Evolutionary conservation across 2,329 filamentous ascomycete genomes (phyloP), one percentile per base, ranked within the genome.

Genomic region (Fusarium annulatum): DNA sequence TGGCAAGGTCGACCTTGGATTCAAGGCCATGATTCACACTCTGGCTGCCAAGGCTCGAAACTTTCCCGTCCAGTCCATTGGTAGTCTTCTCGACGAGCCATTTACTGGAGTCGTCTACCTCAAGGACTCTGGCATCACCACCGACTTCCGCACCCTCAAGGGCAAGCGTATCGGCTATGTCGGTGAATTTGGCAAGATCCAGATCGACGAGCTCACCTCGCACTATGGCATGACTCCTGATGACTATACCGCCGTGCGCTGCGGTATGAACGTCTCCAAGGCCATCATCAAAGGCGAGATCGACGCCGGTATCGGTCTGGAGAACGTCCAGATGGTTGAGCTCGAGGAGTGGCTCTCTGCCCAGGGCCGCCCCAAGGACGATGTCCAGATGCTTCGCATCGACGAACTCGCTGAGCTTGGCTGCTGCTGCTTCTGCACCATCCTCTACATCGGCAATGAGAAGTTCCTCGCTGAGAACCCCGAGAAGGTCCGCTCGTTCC

Each of bases 21-120:
- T 93, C 88, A 95, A 94, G 82, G 92, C 93, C 73, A 94, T 95
- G 92, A 95, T 95, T 75, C 93, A 95, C 79, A 94, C 92, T 14
- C 88, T 95, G 67, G 92, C 92, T 63, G 92, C 92, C 80, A 94
- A 94, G 82, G 92, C 93, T 43, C 92, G 92, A 69, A 85, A 88
- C 83, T 95, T 93, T 80, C 93, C 93, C 0, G 90, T 95, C 57
- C 84, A 88, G 26, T 94, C 92, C 14, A 89, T 95, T 56, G 92
- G 92, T 43, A 93, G 91, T 36, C 88, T 95, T 6, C 90, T 95
- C 58, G 92, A 95, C 73, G 93, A 95, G 80, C 93, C 93, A 36
- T 95, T 95, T 83, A 94, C 93, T 1, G 92, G 93, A 21, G 91
- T 94, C 58, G 90, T 94, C 55, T 94, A 94, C 81, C 88, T 94